Percentiles rank a stretch among this genome's conserved stretches.
Conservation (phyloP, 139 green algal genomes). For the Closterium sp. region DNA sequence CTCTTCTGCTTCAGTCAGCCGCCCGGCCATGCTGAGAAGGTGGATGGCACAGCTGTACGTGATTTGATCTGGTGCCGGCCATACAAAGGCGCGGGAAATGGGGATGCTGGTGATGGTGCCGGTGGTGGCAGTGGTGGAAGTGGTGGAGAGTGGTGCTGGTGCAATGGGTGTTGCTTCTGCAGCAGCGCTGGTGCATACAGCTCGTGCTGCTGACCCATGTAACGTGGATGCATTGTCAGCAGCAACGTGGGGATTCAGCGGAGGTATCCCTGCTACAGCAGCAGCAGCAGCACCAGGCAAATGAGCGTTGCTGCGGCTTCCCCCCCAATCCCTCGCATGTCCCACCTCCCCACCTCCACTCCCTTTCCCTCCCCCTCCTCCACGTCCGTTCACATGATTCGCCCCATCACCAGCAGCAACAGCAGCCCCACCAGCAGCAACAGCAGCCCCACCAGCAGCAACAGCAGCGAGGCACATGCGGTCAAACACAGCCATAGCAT, state of each 20-base stretch:
- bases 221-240: no score
- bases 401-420: no score
- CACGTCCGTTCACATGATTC: no score
- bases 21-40: conserved; percentile 4
- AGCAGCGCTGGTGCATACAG: background rate
- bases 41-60: conserved; percentile 23
- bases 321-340: no score
- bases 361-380: no score
- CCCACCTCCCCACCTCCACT: no score
- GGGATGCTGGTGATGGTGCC: background rate
- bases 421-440: no score
- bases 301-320: no score
- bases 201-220: background rate
- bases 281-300: background rate
- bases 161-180: background rate
- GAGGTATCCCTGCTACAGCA: background rate
- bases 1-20: background rate
- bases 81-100: background rate
- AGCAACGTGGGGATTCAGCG: no score
- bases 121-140: background rate
- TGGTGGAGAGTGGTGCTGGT: background rate
- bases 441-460: background rate
- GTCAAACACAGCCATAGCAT: background rate
- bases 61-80: background rate
- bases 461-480: conserved; percentile 2